These are phyloP conservation scores for Entomortierella chlamydospora DNA, from an alignment of 192 early-diverging fungal species.

Conservation along the genomic window DNA sequence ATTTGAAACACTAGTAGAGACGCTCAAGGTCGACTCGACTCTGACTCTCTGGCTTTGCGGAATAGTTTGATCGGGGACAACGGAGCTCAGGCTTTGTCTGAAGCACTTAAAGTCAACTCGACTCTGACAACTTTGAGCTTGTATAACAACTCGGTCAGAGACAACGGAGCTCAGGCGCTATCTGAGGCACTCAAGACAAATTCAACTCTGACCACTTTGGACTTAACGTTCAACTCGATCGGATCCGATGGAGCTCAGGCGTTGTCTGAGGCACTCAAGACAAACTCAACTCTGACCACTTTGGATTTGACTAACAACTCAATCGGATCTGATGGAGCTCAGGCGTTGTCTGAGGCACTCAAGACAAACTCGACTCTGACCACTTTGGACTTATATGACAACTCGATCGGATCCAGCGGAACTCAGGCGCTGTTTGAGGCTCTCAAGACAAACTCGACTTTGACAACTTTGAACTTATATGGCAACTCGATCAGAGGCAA, in stretches of 20 bases:
- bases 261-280: not conserved
- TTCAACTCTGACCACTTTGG: conserved; percentile 14
- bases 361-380: not conserved
- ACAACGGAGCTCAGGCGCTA: not conserved
- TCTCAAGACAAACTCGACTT: not conserved
- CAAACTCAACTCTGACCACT: not conserved
- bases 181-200: conserved; percentile 2
- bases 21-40: conserved; percentile 6
- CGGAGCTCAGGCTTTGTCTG: not conserved
- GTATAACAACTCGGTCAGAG: not conserved
- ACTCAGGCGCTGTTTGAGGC: not conserved
- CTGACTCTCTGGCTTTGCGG: not conserved
- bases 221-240: not conserved
- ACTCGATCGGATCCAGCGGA: not conserved
- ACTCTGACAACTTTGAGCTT: not conserved
- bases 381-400: not conserved
- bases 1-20: not conserved
- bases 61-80: not conserved
- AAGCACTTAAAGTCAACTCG: not conserved
- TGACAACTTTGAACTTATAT: not conserved
- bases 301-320: not conserved
- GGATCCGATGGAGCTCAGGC: not conserved
- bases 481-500: not conserved
- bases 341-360: not conserved
- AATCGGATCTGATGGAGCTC: not conserved